Base-by-base conservation (phyloP, 1,139 yeast species). In the Arxiozyma slooffiae region DNA sequence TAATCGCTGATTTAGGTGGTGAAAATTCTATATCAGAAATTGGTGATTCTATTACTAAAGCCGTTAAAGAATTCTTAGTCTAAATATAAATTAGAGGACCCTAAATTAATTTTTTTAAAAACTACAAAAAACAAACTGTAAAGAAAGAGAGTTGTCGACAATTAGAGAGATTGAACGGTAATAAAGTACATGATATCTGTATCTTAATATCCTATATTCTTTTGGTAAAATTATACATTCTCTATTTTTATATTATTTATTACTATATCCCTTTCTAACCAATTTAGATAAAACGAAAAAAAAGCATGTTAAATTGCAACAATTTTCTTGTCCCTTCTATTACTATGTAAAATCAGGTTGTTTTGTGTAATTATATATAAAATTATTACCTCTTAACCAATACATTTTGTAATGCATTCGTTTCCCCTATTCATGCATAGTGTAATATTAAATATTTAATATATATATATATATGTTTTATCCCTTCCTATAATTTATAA, bases 1-100 rank as follows among this genome's bases (percentile, higher is more conserved):
- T 92, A 74, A 92, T 98, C 51, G 96, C 84, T 52, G 98, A 92
- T 69, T 76, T 92, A 60, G 83, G 87, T 55, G 98, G 98, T 53
- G 61, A 78, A 16, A 79, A 78, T 62, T 73, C 87, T 40, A 92
- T 98, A 49, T 69, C 75, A 43, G 96, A 90, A 70, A 96, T 92
- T 52, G 97, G 97, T 64, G 95, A 88, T 67, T 97, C 97, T 45
- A 74, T 90, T 64, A 94, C 84, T 46, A 78, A 73, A 44, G 83
- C 85, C 52, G 88, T 89, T 50, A 72, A 76, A 61, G 76, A 77
- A 64, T 73, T 85, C 55, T 53, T 63, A 50, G 55, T 60, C 34
- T 26, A 42, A 38, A 18, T 9, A 22, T 24, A 7, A 24, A 17
- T 20, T 24, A 7, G 22, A 14, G 16, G 22, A 39, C 9, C n/a